Evolutionary conservation across 495 filamentous ascomycete genomes (phyloP).

Genomic region (Penicillium bovifimosum): DNA sequence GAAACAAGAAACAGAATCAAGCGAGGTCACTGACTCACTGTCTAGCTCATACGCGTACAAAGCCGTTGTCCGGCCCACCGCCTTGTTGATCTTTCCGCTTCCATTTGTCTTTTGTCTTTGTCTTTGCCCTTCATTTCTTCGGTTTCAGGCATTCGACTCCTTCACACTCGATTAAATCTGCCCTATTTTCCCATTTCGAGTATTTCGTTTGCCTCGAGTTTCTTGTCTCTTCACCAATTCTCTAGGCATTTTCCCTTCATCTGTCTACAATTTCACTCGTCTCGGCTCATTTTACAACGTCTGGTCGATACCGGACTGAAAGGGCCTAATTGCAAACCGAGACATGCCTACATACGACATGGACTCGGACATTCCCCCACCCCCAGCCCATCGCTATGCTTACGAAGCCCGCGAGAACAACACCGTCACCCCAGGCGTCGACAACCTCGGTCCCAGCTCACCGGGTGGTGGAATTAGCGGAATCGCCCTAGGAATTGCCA

Average conservation of each 20-base stretch:
- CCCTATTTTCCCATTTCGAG: not conserved
- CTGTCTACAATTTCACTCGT: not conserved
- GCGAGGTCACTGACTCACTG: too few relatives aligned
- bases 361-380: conserved; percentile 11
- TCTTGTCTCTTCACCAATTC: conserved; percentile 1
- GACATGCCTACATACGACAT: conserved; percentile 1
- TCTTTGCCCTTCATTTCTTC: not conserved
- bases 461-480: conserved; percentile 73
- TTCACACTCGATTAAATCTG: not conserved
- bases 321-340: not conserved
- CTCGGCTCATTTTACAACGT: not conserved
- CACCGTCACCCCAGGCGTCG: conserved; percentile 64
- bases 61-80: conserved; percentile 21
- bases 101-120: not conserved
- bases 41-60: too few relatives aligned
- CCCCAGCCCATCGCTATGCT: conserved; percentile 13
- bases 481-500: conserved; percentile 68
- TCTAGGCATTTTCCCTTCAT: conserved; percentile 1
- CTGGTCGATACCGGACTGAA: not conserved
- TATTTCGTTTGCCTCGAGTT: not conserved
- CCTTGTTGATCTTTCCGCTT: conserved; percentile 13
- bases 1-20: too few relatives aligned
- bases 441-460: conserved; percentile 67
- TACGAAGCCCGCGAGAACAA: conserved; percentile 31
- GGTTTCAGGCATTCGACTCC: not conserved